Base-by-base conservation (phyloP, 73 alveolate species). In the Urostyla sp. region DNA sequence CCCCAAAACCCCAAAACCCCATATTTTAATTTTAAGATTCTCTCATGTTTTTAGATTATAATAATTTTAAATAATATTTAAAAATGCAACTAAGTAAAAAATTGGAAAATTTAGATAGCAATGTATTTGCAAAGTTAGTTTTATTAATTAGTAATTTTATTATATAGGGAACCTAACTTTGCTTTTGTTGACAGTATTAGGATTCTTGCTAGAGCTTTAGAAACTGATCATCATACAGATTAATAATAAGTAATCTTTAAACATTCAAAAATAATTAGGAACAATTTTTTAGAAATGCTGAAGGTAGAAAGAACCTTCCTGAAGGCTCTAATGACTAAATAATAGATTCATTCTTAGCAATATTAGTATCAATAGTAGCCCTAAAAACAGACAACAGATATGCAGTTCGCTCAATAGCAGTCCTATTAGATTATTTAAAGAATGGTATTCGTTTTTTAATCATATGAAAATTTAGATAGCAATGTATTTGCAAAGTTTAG, bases 1-100 rank as follows among this genome's bases (percentile, higher is more conserved):
- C 77, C 77, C 77, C 77, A 60, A 60, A 60, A 60, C 77, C 77
- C 77, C 77, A 31, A 60, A 26, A 60, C 40, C 63, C 63, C 63
- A 10, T 4, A 60, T 55, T n/a, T n/a, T n/a, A n/a, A n/a, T n/a
- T n/a, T n/a, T n/a, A n/a, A n/a, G n/a, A n/a, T n/a, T n/a, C n/a
- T n/a, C n/a, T n/a, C n/a, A 55, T 26, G 43, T 8, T 55, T 26
- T 26, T 48, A 55, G 8, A 55, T 6, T 55, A 20, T 11, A n/a
- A 55, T 15, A 26, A 36, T 60, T 60, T 30, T 26, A 32, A 32
- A 4, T 32, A 3, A 60, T 11, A 56, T 20, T 56, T 10, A 21
- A 31, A 60, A 32, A 34, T 11, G 6, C 23, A 60, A 30, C 28
- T 60, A 30, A 21, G 36, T 5, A 32, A 30, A 60, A 60, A 34